phyloP scores from a whole-genome alignment of 2,329 filamentous ascomycete genomes.

The Penicillium corylophilum region DNA sequence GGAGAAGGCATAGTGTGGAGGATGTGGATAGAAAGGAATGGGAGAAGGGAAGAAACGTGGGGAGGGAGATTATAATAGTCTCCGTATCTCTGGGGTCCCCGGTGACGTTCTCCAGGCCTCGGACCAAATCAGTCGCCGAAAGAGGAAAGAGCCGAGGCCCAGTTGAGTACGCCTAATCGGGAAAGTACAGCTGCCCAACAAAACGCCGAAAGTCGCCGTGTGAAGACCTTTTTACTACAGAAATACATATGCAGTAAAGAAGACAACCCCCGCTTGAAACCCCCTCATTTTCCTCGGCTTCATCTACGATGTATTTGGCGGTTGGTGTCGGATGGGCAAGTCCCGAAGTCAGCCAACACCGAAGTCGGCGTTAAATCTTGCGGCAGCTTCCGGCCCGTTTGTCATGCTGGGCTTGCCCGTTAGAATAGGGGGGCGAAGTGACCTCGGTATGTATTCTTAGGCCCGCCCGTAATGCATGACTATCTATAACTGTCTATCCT shows the following conservation, averaged over 20 bases:
- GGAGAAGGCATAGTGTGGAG: constrained; percentile 36
- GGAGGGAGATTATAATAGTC: constrained; percentile 9
- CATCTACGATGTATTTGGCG: background rate
- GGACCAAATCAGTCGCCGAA: constrained; percentile 10
- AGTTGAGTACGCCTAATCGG: constrained; percentile 16
- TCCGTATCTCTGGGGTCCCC: constrained; percentile 2
- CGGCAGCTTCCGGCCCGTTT: background rate
- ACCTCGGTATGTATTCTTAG: background rate
- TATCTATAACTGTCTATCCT: background rate
- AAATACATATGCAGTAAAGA: background rate
- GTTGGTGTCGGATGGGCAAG: constrained; percentile 4
- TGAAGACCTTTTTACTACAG: background rate
- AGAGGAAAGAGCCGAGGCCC: constrained; percentile 16
- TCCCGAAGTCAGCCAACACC: constrained; percentile 20
- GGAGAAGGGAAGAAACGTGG: constrained; percentile 2
- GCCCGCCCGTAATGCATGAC: background rate
- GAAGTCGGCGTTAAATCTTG: constrained; percentile 8
- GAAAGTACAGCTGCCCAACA: constrained; percentile 9
- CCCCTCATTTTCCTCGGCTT: background rate
- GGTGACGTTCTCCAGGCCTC: constrained; percentile 17
- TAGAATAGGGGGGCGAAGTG: background rate
- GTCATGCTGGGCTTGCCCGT: background rate
- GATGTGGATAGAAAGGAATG: background rate
- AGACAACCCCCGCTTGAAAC: background rate
- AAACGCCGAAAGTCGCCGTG: constrained; percentile 6